Percentiles rank a stretch among this genome's conserved stretches.
phyloP scores from a whole-genome alignment of 139 green algal genomes.

The Chlamydomonas applanata region DNA sequence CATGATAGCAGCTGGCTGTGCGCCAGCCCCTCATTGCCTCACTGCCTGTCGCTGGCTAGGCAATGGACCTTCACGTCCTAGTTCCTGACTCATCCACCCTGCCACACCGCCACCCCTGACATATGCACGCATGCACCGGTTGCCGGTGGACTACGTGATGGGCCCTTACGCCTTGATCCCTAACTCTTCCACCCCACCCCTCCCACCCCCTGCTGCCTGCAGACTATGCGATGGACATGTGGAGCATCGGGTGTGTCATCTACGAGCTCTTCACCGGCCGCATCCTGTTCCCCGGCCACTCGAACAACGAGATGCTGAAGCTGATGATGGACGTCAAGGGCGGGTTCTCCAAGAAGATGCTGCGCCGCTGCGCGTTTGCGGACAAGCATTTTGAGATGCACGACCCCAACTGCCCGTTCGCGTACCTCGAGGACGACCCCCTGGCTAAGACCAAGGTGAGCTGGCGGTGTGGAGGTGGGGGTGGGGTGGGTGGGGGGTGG shows the following conservation, averaged over 20 bases:
- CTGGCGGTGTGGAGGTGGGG: not conserved
- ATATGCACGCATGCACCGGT: no score
- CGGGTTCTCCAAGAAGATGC: constrained; percentile 92
- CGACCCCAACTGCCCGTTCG: constrained; percentile 76
- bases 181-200: no score
- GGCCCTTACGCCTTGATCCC: no score
- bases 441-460: constrained; percentile 71
- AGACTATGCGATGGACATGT: constrained; percentile 95
- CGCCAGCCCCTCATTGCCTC: no score
- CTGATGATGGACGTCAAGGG: constrained; percentile 97
- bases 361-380: constrained; percentile 54
- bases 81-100: no score
- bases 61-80: no score
- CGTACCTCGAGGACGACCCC: constrained; percentile 72
- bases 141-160: no score
- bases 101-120: no score
- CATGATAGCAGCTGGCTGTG: no score
- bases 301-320: constrained; percentile 99
- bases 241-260: constrained; percentile 90
- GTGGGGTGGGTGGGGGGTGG: not conserved
- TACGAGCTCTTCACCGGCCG: constrained; percentile 97
- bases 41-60: no score
- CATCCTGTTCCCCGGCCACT: constrained; percentile 92
- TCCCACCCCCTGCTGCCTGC: constrained; percentile 14
- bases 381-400: constrained; percentile 81